Evolutionary conservation across 2,329 filamentous ascomycete species (phyloP).

Genomic region (Diplodia intermedia): DNA sequence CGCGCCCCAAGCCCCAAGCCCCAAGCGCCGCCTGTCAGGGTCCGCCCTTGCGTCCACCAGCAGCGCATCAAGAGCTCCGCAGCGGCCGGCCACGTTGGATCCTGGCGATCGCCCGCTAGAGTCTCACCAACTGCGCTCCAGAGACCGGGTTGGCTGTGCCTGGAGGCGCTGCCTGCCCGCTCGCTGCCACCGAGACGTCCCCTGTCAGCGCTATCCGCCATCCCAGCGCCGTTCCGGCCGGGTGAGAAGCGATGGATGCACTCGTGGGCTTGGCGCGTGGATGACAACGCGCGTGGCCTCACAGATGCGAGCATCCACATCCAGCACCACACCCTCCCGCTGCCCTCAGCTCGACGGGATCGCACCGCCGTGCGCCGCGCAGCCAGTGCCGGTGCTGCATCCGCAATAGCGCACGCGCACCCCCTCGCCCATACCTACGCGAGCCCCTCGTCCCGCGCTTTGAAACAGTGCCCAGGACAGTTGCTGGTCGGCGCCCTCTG

Average conservation of each 20-base stretch:
- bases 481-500: neutral
- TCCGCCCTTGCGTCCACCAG: conserved; percentile 7
- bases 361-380: neutral
- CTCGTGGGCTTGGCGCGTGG: conserved; percentile 4
- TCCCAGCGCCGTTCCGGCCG: conserved; percentile 8
- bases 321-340: neutral
- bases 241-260: conserved; percentile 1
- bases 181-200: conserved; percentile 9
- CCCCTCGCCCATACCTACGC: conserved; percentile 10
- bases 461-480: conserved; percentile 19
- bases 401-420: neutral
- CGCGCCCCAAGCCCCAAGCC: neutral
- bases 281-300: conserved; percentile 1
- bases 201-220: neutral
- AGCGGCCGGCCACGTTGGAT: conserved; percentile 9
- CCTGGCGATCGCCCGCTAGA: conserved; percentile 27
- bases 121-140: conserved; percentile 22
- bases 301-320: neutral
- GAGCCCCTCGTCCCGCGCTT: conserved; percentile 24
- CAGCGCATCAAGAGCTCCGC: conserved; percentile 4
- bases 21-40: conserved; percentile 15
- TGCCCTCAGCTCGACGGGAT: neutral
- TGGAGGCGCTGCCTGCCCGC: neutral
- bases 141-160: conserved; percentile 23
- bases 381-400: conserved; percentile 1